Evolutionary conservation across 2,329 filamentous ascomycete genomes (phyloP), one percentile per base, ranked within the genome.

Genomic region (Penicillium sclerotigenum): DNA sequence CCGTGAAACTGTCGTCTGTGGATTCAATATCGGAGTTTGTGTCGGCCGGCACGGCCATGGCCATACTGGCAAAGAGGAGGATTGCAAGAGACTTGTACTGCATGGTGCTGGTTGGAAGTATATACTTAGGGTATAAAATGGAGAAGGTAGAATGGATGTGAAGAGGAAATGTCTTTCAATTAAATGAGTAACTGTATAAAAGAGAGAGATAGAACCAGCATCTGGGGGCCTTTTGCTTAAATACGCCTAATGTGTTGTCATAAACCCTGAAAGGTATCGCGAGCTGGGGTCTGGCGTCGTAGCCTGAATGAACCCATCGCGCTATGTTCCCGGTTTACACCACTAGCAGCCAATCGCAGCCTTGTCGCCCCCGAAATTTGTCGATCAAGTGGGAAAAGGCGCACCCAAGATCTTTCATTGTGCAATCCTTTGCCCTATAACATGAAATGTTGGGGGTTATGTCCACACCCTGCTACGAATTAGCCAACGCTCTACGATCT

Each of bases 61-160:
- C 54, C 40, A 51, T 50, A 9, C 48, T 46, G 31, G 58, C 38
- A 18, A 61, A 51, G 34, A 61, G 42, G 11, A 61, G 28, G n/a
- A 52, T 22, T 10, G 52, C 20, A 11, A 61, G 34, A 4, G 52
- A 40, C 37, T 61, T 61, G 55, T 56, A 56, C 41, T 61, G 59
- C 59, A 61, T 61, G 10, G 6, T 56, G 46, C 18, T 14, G 47
- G 18, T 50, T 45, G 18, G n/a, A 31, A n/a, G 26, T 24, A 46
- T 45, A n/a, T 18, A 22, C 5, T 11, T 22, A 8, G 18, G 7
- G 18, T 20, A 40, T 22, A 34, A 34, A 26, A 14, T 18, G 24
- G 45, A 42, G 11, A 37, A n/a, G 26, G 28, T 40, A n/a, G 6
- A 20, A 31, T 10, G 18, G 26, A 18, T n/a, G 3, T 22, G 22